These are phyloP conservation scores for Immersiella caudata DNA, from an alignment of 495 filamentous ascomycete genomes.

Conservation along the genomic window DNA sequence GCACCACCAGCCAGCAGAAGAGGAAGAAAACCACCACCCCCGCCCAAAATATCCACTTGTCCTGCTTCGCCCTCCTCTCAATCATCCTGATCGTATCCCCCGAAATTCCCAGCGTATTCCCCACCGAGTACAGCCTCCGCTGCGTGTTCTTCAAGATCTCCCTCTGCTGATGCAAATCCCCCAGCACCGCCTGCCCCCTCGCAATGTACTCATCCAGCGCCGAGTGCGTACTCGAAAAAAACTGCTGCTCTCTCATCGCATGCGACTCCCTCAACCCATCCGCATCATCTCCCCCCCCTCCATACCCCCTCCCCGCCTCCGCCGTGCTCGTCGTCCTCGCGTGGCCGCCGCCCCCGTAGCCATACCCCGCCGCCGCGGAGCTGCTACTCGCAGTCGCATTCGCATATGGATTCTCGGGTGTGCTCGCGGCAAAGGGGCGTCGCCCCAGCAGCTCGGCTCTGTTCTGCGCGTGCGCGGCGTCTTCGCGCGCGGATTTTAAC, in stretches of 20 bases:
- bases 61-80: conserved; percentile 85
- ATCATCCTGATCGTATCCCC: conserved; percentile 97
- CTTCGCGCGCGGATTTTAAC: conserved; percentile 74
- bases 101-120: conserved; percentile 89
- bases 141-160: conserved; percentile 96
- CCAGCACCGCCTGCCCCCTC: conserved; percentile 83
- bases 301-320: conserved; percentile 21
- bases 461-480: conserved; percentile 70
- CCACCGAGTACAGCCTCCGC: conserved; percentile 84
- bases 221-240: conserved; percentile 74
- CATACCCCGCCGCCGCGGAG: conserved; percentile 30
- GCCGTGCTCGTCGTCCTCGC: conserved; percentile 35
- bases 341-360: conserved; percentile 32
- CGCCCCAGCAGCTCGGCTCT: conserved; percentile 85
- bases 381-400: conserved; percentile 37
- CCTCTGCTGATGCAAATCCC: conserved; percentile 84
- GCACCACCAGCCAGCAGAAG: conserved; percentile 88
- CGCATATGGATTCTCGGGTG: conserved; percentile 94
- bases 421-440: conserved; percentile 81
- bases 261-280: conserved; percentile 75
- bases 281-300: background rate
- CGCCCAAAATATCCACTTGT: conserved; percentile 96
- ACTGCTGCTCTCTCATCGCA: conserved; percentile 86
- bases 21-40: conserved; percentile 86
- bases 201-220: conserved; percentile 94